Base-by-base conservation (phyloP, 1,284 basidiomycete genomes). In the Fistulinella staudtii region DNA sequence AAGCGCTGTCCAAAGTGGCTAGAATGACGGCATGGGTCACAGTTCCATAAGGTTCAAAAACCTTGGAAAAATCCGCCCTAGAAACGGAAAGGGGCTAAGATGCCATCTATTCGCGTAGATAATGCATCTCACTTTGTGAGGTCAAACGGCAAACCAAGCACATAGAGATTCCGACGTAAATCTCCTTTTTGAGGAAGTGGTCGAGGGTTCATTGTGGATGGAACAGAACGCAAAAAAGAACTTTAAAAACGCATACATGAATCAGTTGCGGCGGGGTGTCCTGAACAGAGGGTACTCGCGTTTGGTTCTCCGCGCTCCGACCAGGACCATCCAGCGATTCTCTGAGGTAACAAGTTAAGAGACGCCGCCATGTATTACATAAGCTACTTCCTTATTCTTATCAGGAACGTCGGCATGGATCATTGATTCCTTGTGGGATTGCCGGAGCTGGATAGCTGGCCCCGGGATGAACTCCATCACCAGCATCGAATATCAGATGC, bases 1-100 rank as follows among this genome's bases (percentile, higher is more conserved):
- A 89, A 36, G 85, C 81, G 51, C 84, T 85, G 55, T 89, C 85
- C 29, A 87, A 77, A 3, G 86, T 89, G 6, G 85, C 86, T 20
- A 89, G 71, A 39, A 89, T 85, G 21, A 89, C 85, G 30, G 79
- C 82, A 58, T 89, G 85, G 1, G 73, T 65, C 9, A 89, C 84
- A 8, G 66, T 73, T 27, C 85, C 85, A 53, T 76, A 81, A 11
- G 69, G 73, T 44, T 76, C 74, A 57, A 85, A 89, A 4, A 82
- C 54, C 34, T 71, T 68, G 13, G 72, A 59, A 51, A 88, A 82
- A 52, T 88, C 83, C 46, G 68, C 48, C 57, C 85, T 85, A 42
- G 23, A 34, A 38, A 33, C n/a, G 17, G 14, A 28, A n/a, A 1
- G 11, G 50, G 13, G 14, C 14, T n/a, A 24, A 11, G 35, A 23